Conservation (phyloP, 1,139 yeast genomes). For the Pichia sorboxylosa region DNA sequence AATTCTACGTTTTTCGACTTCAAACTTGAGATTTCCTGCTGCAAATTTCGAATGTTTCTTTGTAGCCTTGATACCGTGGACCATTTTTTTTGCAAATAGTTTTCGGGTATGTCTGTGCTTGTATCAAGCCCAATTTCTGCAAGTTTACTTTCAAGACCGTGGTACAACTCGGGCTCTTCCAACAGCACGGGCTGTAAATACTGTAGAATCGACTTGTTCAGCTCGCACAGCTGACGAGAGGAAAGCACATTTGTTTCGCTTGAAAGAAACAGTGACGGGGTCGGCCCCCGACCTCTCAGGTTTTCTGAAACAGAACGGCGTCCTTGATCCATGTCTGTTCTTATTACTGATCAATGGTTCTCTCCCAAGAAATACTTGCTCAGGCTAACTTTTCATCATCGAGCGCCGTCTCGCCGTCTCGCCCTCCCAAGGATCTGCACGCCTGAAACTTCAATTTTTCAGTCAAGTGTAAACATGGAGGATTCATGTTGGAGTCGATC, state of each 20-base stretch:
- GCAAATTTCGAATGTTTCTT: constrained; percentile 53
- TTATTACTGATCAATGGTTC: too few relatives aligned
- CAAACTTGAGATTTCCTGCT: constrained; percentile 19
- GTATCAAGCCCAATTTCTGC: neutral
- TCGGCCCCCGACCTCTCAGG: constrained; percentile 4
- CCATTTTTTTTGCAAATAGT: constrained; percentile 76
- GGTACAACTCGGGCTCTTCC: neutral
- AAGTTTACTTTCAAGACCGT: neutral
- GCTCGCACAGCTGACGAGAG: constrained; percentile 9
- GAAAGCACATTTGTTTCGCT: constrained; percentile 4
- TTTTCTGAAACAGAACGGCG: too few relatives aligned
- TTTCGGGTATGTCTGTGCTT: constrained; percentile 24
- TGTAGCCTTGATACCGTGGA: constrained; percentile 74
- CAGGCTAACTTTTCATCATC: too few relatives aligned
- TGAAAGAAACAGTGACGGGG: constrained; percentile 3
- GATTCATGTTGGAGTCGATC: too few relatives aligned
- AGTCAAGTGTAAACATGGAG: too few relatives aligned
- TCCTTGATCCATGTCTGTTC: too few relatives aligned
- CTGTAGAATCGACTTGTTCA: constrained; percentile 11
- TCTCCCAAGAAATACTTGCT: too few relatives aligned
- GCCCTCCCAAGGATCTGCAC: too few relatives aligned
- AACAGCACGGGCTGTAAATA: constrained; percentile 9
- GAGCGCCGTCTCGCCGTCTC: too few relatives aligned
- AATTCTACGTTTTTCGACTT: constrained; percentile 11
- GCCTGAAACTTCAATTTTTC: too few relatives aligned